Evolutionary conservation across 441 rosid genomes (phyloP).

Genomic region (Jatropha multifida): DNA sequence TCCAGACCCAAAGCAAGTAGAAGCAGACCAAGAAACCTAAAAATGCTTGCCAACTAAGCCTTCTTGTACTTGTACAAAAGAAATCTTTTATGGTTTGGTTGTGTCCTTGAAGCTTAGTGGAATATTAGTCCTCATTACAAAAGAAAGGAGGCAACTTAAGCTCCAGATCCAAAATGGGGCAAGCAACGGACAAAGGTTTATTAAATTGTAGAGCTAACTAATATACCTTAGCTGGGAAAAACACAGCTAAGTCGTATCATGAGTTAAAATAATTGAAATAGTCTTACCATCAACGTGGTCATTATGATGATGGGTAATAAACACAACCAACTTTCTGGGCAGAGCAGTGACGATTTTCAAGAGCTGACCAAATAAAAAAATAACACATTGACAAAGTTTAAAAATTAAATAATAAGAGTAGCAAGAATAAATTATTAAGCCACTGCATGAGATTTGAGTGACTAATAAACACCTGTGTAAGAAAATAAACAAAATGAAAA

Average conservation of each 20-base stretch:
- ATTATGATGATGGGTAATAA: conserved; percentile 82
- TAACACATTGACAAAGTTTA: conserved; percentile 18
- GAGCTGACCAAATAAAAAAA: conserved; percentile 52
- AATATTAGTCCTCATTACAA: neutral
- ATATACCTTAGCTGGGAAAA: neutral
- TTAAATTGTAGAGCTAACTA: neutral
- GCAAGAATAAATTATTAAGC: neutral
- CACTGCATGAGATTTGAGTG: neutral
- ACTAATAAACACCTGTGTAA: neutral
- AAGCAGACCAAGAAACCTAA: conserved; percentile 8
- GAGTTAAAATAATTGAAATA: neutral
- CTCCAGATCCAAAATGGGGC: neutral
- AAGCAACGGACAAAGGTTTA: neutral
- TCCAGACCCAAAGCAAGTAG: neutral
- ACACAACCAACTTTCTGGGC: conserved; percentile 71
- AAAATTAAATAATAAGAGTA: conserved; percentile 11
- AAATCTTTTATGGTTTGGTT: neutral
- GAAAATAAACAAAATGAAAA: conserved; percentile 6
- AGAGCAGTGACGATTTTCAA: conserved; percentile 60
- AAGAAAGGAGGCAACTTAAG: neutral
- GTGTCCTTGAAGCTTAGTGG: neutral
- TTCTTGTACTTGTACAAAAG: neutral
- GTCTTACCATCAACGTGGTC: conserved; percentile 83
- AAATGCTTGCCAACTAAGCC: neutral
- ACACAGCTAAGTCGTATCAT: neutral